Percentiles rank a stretch among this genome's conserved stretches.
These are phyloP conservation scores for Sporothrix phasma DNA, from an alignment of 2,329 filamentous ascomycete species.

Conservation along the genomic window DNA sequence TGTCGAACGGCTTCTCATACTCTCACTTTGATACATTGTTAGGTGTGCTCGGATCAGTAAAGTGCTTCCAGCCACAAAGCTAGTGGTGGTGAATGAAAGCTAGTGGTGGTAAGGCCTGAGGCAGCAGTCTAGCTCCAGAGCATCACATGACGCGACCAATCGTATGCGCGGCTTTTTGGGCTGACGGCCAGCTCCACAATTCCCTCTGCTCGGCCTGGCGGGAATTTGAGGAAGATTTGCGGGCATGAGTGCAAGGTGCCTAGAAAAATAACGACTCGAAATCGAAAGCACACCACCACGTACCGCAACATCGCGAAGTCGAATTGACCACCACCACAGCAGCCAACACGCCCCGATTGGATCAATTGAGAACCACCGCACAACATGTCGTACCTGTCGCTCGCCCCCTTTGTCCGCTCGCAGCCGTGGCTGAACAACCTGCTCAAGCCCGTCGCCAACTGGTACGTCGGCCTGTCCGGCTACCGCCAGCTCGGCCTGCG, in stretches of 20 bases:
- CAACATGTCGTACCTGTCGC: constrained; percentile 12
- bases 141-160: constrained; percentile 17
- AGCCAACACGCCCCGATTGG: not conserved
- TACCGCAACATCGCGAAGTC: not conserved
- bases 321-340: not conserved
- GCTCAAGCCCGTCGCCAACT: constrained; percentile 72
- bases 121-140: not conserved
- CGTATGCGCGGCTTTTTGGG: constrained; percentile 16
- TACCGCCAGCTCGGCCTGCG: constrained; percentile 30
- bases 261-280: constrained; percentile 10
- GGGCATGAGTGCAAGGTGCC: not conserved
- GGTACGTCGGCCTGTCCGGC: constrained; percentile 77
- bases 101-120: constrained; percentile 9
- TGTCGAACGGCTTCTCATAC: not conserved
- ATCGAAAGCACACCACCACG: constrained; percentile 1
- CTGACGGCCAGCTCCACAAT: constrained; percentile 1
- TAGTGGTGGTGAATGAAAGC: not conserved
- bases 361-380: not conserved
- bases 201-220: constrained; percentile 18
- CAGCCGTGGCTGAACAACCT: constrained; percentile 76
- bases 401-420: constrained; percentile 54
- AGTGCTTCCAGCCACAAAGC: too few species aligned
- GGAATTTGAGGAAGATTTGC: constrained; percentile 20
- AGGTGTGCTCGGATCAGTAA: too few species aligned
- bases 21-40: too few species aligned